Evolutionary conservation across 768 basidiomycete genomes (phyloP).

Genomic region (Boletus edulis): DNA sequence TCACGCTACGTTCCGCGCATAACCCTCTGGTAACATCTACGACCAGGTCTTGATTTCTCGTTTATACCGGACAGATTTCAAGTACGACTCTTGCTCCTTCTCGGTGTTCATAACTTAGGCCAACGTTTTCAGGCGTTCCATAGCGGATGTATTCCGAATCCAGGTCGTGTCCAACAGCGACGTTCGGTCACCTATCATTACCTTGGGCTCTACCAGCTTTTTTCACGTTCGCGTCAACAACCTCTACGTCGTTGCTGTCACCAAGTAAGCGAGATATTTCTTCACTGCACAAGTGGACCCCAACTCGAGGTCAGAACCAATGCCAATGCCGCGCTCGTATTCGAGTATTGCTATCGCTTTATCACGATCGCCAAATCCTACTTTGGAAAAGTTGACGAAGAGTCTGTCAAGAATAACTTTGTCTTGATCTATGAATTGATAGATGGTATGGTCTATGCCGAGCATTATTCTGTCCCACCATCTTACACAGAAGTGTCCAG

Average conservation of each 20-base stretch:
- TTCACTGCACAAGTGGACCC: background rate
- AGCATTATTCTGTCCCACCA: background rate
- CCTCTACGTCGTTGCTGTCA: conserved; percentile 92
- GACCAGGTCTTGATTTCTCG: conserved; percentile 90
- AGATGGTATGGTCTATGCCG: conserved; percentile 60
- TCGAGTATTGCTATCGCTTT: conserved; percentile 97
- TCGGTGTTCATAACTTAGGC: background rate
- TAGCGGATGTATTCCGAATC: conserved; percentile 97
- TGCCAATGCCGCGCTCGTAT: conserved; percentile 95
- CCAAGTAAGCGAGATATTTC: conserved; percentile 62
- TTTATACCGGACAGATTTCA: conserved; percentile 94
- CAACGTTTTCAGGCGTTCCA: conserved; percentile 68
- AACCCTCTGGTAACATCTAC: background rate
- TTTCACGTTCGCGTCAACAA: conserved; percentile 97
- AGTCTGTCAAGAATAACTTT: conserved; percentile 98
- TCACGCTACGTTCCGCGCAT: background rate
- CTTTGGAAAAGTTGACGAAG: conserved; percentile 98
- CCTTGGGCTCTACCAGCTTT: conserved; percentile 96
- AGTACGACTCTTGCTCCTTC: conserved; percentile 50
- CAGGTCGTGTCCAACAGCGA: conserved; percentile 98
- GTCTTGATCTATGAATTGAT: conserved; percentile 97
- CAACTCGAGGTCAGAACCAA: conserved; percentile 64
- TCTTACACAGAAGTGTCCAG: conserved; percentile 37
- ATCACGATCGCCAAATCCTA: conserved; percentile 93
- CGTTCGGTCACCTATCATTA: conserved; percentile 95